phyloP scores from a whole-genome alignment of 1,139 yeast genomes.

The Debaryomyces fabryi region DNA sequence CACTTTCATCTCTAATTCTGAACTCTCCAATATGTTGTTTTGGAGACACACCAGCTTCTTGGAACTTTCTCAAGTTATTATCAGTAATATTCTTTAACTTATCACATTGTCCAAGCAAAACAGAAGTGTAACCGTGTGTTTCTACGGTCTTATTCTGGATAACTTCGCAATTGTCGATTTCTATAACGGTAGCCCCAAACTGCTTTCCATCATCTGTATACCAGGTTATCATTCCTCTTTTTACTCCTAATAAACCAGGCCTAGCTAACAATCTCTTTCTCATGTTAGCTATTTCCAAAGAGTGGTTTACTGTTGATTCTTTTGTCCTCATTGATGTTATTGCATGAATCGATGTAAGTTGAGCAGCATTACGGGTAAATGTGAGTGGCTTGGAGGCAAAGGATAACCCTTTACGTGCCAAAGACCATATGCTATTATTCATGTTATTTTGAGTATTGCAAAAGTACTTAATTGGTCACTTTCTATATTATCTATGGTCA shows the following conservation, averaged over 20 bases:
- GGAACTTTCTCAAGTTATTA: conserved; percentile 75
- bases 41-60: conserved; percentile 82
- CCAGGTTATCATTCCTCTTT: conserved; percentile 90
- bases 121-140: conserved; percentile 80
- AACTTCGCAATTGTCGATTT: conserved; percentile 88
- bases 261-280: conserved; percentile 73
- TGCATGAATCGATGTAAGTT: conserved; percentile 56
- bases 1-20: conserved; percentile 66
- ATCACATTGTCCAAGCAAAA: conserved; percentile 85
- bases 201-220: conserved; percentile 70
- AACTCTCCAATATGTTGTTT: conserved; percentile 77
- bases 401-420: conserved; percentile 11
- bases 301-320: conserved; percentile 52
- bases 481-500: background rate
- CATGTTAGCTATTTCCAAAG: conserved; percentile 57
- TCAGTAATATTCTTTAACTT: conserved; percentile 66
- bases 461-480: background rate
- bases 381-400: conserved; percentile 13
- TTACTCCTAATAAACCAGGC: conserved; percentile 82
- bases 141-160: conserved; percentile 67
- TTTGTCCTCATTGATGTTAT: conserved; percentile 49
- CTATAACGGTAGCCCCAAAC: conserved; percentile 81
- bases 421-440: conserved; percentile 11
- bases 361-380: conserved; percentile 44
- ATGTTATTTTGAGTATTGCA: background rate